Base-by-base conservation (phyloP, 306 rosid species). In the Gastrolobium bilobum region DNA sequence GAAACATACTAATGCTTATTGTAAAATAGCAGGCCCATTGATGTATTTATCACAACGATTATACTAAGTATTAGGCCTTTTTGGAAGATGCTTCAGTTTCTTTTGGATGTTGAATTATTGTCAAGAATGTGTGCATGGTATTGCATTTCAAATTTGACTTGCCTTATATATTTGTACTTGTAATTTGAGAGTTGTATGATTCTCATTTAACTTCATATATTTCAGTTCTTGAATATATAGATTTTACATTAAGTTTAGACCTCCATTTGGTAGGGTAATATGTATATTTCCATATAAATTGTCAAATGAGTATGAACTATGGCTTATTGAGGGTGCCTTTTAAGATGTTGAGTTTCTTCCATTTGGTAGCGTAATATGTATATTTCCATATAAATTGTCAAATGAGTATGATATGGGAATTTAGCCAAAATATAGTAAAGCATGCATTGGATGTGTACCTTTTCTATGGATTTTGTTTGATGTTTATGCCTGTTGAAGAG, bases 291-390 rank as follows among this genome's bases (percentile, higher is more conserved):
- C 10, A 44, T 68, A 20, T 34, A 59, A 59, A 68, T 64, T 64
- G 42, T 47, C 73, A 61, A 73, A 59, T 40, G 63, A 33, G 53
- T 31, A 31, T 66, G 67, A 29, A 40, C 68, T 43, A 46, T 26
- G 47, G 44, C 77, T 52, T 62, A 34, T 66, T 69, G 50, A 2
- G 35, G 69, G 13, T 15, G 2, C 42, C n/a, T 77, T 56, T 29
- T 68, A 50, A 51, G 43, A 76, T 60, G 68, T 68, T 58, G 9
- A 59, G 78, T 80, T 54, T 15, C 58, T 42, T 52, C 33, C 47
- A 42, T 30, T 71, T 77, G 10, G 34, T 65, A 48, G 51, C 73
- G 46, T 50, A 7, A 46, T 73, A 3, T 7, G 5, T 42, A 20
- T 20, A 11, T 83, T 62, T 14, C 40, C 10, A 44, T 68, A 20